These are phyloP conservation scores for Cerrena zonata DNA, from an alignment of 1,284 basidiomycete genomes.

Conservation along the genomic window DNA sequence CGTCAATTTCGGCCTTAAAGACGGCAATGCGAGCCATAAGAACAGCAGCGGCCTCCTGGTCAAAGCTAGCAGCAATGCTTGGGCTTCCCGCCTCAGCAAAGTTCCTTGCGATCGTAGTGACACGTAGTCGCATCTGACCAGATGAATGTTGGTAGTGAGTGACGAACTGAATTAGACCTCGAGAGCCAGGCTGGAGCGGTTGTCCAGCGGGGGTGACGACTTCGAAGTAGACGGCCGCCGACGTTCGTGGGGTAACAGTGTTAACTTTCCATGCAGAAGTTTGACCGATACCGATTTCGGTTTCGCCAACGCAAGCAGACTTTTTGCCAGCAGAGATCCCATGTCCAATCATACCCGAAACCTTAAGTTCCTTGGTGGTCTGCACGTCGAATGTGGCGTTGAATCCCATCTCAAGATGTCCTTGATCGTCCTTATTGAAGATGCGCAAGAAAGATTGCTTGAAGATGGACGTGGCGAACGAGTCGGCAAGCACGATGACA, in stretches of 20 bases:
- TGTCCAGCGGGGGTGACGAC: constrained; percentile 98
- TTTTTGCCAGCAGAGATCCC: constrained; percentile 97
- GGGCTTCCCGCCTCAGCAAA: constrained; percentile 96
- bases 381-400: constrained; percentile 97
- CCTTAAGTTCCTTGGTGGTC: constrained; percentile 98
- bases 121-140: constrained; percentile 88
- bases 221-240: constrained; percentile 95
- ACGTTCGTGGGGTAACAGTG: constrained; percentile 81
- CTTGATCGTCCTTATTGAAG: constrained; percentile 92
- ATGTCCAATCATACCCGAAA: constrained; percentile 96
- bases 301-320: constrained; percentile 94
- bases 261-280: constrained; percentile 99
- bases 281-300: constrained; percentile 97
- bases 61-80: constrained; percentile 88
- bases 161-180: constrained; percentile 96
- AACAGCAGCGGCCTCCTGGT: constrained; percentile 97
- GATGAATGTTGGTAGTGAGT: constrained; percentile 98
- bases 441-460: constrained; percentile 95
- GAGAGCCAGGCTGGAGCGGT: constrained; percentile 83
- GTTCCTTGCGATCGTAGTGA: constrained; percentile 93
- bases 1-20: constrained; percentile 99
- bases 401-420: constrained; percentile 94
- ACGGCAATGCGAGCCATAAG: constrained; percentile 98
- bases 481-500: constrained; percentile 92
- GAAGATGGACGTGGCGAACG: constrained; percentile 97